Conservation (phyloP, 192 early-diverging fungal species). For the Backusella circina region DNA sequence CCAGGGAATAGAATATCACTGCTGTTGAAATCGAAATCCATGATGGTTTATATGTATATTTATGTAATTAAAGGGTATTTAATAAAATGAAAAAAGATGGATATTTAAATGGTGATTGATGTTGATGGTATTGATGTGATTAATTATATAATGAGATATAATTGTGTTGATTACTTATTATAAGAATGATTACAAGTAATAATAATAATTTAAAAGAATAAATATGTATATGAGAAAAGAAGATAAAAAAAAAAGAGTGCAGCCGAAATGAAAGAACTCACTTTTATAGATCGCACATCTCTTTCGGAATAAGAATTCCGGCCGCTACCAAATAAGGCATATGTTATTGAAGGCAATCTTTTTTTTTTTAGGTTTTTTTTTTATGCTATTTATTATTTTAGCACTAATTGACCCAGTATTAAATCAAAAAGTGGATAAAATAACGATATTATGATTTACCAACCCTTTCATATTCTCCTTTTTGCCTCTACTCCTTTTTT, state of each 20-base stretch:
- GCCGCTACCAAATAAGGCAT: background rate
- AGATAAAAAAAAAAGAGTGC: background rate
- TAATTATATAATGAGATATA: background rate
- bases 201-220: background rate
- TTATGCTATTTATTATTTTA: background rate
- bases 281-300: background rate
- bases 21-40: conserved; percentile 19
- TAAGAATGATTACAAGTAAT: background rate
- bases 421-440: background rate
- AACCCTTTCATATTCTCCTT: background rate
- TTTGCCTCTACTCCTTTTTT: conserved; percentile 1
- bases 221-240: background rate
- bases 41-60: conserved; percentile 7
- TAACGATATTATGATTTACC: background rate
- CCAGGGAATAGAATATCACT: conserved; percentile 25
- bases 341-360: background rate
- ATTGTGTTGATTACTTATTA: background rate
- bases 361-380: background rate
- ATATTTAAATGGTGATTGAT: background rate
- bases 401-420: background rate
- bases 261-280: background rate
- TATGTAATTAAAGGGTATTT: background rate
- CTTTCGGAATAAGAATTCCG: background rate
- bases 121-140: background rate
- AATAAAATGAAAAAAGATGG: background rate